phyloP scores from a whole-genome alignment of 495 filamentous ascomycete species.

The Talaromyces proteolyticus region DNA sequence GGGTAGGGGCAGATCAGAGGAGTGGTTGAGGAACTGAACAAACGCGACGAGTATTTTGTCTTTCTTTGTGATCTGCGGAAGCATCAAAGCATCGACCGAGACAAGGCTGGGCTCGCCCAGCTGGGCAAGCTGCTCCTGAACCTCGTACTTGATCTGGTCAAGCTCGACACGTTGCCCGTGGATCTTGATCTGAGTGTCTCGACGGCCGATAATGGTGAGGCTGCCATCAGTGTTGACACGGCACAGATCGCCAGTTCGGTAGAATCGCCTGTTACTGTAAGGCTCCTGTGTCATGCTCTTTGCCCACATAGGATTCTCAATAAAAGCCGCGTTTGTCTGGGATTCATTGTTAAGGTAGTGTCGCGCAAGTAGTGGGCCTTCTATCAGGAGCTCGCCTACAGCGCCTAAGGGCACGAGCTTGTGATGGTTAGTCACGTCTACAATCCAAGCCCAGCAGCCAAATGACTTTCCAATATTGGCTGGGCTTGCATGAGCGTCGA shows the following conservation, averaged over 20 bases:
- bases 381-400: slow-evolving; percentile 48
- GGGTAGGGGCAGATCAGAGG: no score
- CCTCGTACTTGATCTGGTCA: slow-evolving; percentile 52
- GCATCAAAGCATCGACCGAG: not conserved
- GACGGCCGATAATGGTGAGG: slow-evolving; percentile 48
- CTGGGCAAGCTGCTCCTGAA: not conserved
- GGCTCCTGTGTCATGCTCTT: slow-evolving; percentile 9
- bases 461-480: slow-evolving; percentile 1
- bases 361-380: slow-evolving; percentile 40
- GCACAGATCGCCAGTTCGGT: slow-evolving; percentile 44
- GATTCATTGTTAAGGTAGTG: slow-evolving; percentile 39
- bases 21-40: no score
- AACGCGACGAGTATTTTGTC: not conserved
- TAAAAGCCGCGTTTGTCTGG: slow-evolving; percentile 35
- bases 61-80: not conserved
- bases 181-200: slow-evolving; percentile 60
- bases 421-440: slow-evolving; percentile 25
- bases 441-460: slow-evolving; percentile 3
- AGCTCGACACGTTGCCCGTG: slow-evolving; percentile 60
- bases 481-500: no score
- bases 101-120: not conserved
- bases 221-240: slow-evolving; percentile 47
- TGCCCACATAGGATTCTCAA: slow-evolving; percentile 44
- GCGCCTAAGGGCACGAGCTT: slow-evolving; percentile 44
- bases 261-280: slow-evolving; percentile 23